Conservation (phyloP, 106 monocot species). For the Dendrobium huoshanense region DNA sequence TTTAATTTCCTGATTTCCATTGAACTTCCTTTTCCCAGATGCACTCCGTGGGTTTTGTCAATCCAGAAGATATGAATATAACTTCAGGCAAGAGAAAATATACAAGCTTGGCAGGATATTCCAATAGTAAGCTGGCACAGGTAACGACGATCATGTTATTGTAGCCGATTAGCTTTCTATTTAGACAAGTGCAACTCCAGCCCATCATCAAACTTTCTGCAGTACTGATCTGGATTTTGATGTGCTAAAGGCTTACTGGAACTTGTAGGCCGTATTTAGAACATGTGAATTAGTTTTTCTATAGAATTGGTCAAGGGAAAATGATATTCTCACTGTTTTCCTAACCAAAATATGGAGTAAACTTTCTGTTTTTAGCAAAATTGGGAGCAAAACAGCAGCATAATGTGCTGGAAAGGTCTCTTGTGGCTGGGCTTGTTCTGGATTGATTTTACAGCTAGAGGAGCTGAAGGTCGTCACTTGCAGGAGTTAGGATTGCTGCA, state of each 20-base stretch:
- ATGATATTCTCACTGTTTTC: background rate
- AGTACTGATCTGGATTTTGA: background rate
- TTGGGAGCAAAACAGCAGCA: background rate
- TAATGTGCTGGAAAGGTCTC: background rate
- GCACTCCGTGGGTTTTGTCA: conserved; percentile 83
- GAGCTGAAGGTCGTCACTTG: background rate
- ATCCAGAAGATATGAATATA: conserved; percentile 84
- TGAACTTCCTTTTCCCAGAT: conserved; percentile 41
- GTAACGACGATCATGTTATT: conserved; percentile 16
- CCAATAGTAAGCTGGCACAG: conserved; percentile 82
- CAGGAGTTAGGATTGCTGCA: background rate
- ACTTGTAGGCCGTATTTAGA: background rate
- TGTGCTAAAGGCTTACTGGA: background rate
- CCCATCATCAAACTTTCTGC: background rate
- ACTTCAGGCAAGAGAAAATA: conserved; percentile 79
- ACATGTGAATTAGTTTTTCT: background rate
- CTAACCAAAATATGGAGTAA: background rate
- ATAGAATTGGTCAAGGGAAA: background rate
- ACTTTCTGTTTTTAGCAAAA: background rate
- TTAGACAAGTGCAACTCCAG: background rate
- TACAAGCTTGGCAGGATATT: conserved; percentile 63
- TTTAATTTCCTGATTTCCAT: background rate
- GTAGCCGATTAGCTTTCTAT: background rate
- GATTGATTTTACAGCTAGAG: background rate
- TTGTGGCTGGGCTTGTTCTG: background rate